A percentile compares a stretch with the other conserved stretches of the same genome.
phyloP scores from a whole-genome alignment of 2,329 filamentous ascomycete genomes.

The Xylariaceae sp. region DNA sequence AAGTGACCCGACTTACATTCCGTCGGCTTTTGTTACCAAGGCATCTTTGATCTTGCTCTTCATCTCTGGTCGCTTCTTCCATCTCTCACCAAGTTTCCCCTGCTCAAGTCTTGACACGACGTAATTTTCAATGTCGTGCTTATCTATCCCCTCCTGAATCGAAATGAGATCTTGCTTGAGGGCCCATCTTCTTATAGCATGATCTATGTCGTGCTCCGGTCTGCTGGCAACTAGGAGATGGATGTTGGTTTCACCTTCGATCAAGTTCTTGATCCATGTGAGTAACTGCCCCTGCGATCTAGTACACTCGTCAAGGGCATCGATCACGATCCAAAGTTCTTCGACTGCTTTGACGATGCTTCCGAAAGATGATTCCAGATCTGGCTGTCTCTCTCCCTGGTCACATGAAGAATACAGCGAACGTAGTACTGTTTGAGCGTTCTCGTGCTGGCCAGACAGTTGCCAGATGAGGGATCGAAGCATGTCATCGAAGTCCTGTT shows the following conservation, averaged over 20 bases:
- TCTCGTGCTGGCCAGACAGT: constrained; percentile 23
- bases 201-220: constrained; percentile 25
- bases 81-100: constrained; percentile 22
- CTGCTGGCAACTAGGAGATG: constrained; percentile 26
- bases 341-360: constrained; percentile 19
- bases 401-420: too few species aligned
- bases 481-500: constrained; percentile 33
- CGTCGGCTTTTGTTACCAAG: constrained; percentile 25
- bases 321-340: constrained; percentile 25
- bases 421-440: constrained; percentile 6
- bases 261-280: neutral
- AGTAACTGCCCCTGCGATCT: constrained; percentile 2
- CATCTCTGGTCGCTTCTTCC: constrained; percentile 21
- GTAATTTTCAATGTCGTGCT: constrained; percentile 28
- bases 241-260: neutral
- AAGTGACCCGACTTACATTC: constrained; percentile 27
- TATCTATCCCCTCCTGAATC: constrained; percentile 21
- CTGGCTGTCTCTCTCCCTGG: neutral
- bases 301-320: constrained; percentile 31
- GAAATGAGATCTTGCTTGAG: neutral
- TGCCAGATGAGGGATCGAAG: constrained; percentile 36
- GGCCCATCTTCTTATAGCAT: constrained; percentile 14
- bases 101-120: constrained; percentile 21
- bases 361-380: neutral
- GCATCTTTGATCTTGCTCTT: constrained; percentile 23